These are phyloP conservation scores for Arthrobotrys megalospora DNA, from an alignment of 2,329 filamentous ascomycete species.

Conservation along the genomic window DNA sequence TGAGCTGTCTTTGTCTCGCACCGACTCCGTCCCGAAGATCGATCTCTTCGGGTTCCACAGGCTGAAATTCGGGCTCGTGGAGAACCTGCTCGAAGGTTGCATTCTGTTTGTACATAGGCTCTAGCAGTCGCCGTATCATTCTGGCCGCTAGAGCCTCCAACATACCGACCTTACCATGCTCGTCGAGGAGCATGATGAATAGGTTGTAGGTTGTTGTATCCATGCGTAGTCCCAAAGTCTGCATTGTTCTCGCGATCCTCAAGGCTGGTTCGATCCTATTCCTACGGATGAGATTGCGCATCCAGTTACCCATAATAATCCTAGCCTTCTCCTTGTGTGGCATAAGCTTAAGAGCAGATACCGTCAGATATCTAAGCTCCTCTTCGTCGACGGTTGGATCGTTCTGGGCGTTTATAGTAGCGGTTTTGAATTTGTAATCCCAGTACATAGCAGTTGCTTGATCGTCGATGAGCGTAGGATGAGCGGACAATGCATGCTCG, in stretches of 20 bases:
- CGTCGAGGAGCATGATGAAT: constrained; percentile 52
- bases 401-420: constrained; percentile 42
- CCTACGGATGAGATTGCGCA: constrained; percentile 49
- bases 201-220: constrained; percentile 57
- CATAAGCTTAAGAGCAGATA: constrained; percentile 37
- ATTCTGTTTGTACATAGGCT: constrained; percentile 49
- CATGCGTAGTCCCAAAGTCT: constrained; percentile 44
- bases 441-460: constrained; percentile 50
- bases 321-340: constrained; percentile 39
- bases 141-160: constrained; percentile 32
- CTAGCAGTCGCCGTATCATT: constrained; percentile 50
- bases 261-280: constrained; percentile 53
- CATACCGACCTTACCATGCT: constrained; percentile 57
- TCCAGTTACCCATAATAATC: constrained; percentile 54
- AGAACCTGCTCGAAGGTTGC: constrained; percentile 51
- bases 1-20: neutral
- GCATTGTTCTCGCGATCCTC: constrained; percentile 45
- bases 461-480: constrained; percentile 49
- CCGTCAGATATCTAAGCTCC: constrained; percentile 39
- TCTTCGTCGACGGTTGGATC: constrained; percentile 23
- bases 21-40: constrained; percentile 8
- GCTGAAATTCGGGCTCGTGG: constrained; percentile 42
- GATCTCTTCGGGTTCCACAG: constrained; percentile 13
- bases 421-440: constrained; percentile 50
- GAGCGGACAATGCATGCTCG: constrained; percentile 35